Base-by-base conservation (phyloP, 768 basidiomycete species). In the Pleurotus citrinopileatus region DNA sequence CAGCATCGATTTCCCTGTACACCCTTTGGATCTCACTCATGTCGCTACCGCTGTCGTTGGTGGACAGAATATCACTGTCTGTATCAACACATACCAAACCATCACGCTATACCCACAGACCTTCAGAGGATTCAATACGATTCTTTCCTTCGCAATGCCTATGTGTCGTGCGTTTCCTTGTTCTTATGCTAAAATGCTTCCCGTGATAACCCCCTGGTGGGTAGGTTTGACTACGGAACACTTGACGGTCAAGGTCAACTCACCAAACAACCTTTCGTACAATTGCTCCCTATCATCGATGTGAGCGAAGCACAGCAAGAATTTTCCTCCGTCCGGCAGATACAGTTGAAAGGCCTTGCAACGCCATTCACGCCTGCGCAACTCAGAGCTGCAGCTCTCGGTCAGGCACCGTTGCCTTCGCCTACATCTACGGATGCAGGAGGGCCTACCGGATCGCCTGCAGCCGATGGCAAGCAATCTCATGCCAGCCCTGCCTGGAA, bases 121-220 rank as follows among this genome's bases (percentile, higher is more conserved):
- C 58, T 70, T 77, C 54, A 77, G 75, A 12, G 69, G 74, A 8
- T 89, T 75, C 57, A 86, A 89, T 61, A 77, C 84, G 64, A 89
- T 85, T 75, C 80, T 6, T 89, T 88, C 70, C 66, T 86, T 86
- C 59, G 61, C 83, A 50, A 50, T 22, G 28, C 20, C 74, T 5
- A 22, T 47, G 0, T 20, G 37, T 22, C 43, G 59, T 59, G 34
- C 42, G 37, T 37, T n/a, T n/a, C n/a, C n/a, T n/a, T 46, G 22
- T 17, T 37, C 32, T n/a, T n/a, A n/a, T n/a, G n/a, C n/a, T n/a
- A n/a, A n/a, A n/a, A n/a, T n/a, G n/a, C n/a, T n/a, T n/a, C n/a
- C n/a, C n/a, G n/a, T n/a, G n/a, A n/a, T n/a, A n/a, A n/a, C n/a
- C n/a, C n/a, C n/a, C n/a, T n/a, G n/a, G n/a, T n/a, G n/a, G n/a